Evolutionary conservation across 2,329 filamentous ascomycete genomes (phyloP).

Genomic region (Raffaelea ambrosiae): DNA sequence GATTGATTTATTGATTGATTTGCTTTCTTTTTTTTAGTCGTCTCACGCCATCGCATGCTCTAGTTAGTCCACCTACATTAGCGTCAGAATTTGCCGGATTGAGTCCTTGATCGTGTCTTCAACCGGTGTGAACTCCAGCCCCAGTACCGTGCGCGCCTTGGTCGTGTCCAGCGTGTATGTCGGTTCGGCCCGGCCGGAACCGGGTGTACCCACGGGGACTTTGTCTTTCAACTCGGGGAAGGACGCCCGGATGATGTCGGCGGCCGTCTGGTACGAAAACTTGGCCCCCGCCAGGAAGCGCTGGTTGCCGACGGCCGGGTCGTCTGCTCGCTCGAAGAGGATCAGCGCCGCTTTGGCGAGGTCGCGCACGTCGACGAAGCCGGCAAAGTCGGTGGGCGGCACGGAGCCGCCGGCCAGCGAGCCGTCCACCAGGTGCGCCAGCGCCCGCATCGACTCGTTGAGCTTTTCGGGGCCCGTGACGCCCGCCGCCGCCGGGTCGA

Average conservation of each 20-base stretch:
- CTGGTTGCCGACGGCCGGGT: slow-evolving; percentile 7
- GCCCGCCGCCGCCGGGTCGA: not conserved
- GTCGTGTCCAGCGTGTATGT: slow-evolving; percentile 12
- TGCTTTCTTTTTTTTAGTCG: too few species aligned
- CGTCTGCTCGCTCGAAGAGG: not conserved
- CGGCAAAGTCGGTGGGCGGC: slow-evolving; percentile 6
- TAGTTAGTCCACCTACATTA: too few species aligned
- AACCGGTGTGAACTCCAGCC: slow-evolving; percentile 11
- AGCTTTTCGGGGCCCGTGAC: slow-evolving; percentile 1
- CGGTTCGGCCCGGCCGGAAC: not conserved
- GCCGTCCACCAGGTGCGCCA: slow-evolving; percentile 6
- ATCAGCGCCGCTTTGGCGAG: slow-evolving; percentile 1
- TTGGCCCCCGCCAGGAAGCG: slow-evolving; percentile 13
- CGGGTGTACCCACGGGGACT: slow-evolving; percentile 8
- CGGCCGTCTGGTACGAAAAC: slow-evolving; percentile 15
- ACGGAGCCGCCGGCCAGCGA: slow-evolving; percentile 1
- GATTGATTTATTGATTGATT: too few species aligned
- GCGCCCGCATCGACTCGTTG: slow-evolving; percentile 6
- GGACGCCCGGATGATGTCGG: slow-evolving; percentile 11
- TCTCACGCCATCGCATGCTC: too few species aligned
- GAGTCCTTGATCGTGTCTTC: slow-evolving; percentile 10
- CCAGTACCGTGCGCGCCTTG: slow-evolving; percentile 12
- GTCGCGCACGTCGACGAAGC: slow-evolving; percentile 9
- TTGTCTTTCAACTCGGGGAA: slow-evolving; percentile 9
- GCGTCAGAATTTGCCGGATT: slow-evolving; percentile 7